Base-by-base conservation (phyloP, 2,329 filamentous ascomycete genomes). In the Falciphora oryzae region DNA sequence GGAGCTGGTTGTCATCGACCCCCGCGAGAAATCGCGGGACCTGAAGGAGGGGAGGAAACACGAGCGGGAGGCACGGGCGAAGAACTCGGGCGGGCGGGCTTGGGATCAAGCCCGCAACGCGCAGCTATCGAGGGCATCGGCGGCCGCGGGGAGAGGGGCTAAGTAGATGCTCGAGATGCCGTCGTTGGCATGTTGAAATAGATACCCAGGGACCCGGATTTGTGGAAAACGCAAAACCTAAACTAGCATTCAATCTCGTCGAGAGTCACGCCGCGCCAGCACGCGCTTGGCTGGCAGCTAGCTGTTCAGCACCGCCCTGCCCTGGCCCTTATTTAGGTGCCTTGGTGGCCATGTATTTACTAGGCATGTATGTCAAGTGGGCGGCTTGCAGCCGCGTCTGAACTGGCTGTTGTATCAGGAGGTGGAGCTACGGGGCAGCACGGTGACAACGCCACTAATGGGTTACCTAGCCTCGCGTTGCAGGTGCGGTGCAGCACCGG, bases 1-100 rank as follows among this genome's bases (percentile, higher is more conserved):
- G 65, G 92, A 97, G 71, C 76, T 97, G 58, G 86, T 96, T 59
- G 93, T 98, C 3, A 97, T 98, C 75, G 95, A 99, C 79, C 93
- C 93, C 1, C 81, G 92, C 65, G 92, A 93, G 74, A 92, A 91
- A 74, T 89, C 90, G 59, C 88, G 86, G 73, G 89, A 89, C 56
- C 80, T 96, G 56, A 83, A 86, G 72, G 85, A 88, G 66, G 85
- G 86, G 71, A 86, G 85, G 73, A 85, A 80, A 69, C 83, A 83
- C 14, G 82, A 84, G 68, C 81, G 83, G 67, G 87, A 86, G 44
- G 79, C 78, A 22, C 78, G 79, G 66, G 75, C 79, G 35, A 83
- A 81, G 28, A 75, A 75, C 57, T 80, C 80, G 58, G 81, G 83
- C n/a, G 81, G 84, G 11, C 65, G 84, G 66, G 80, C 82, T 50